phyloP scores from a whole-genome alignment of 2,329 filamentous ascomycete genomes.

The Albifimbria verrucaria region DNA sequence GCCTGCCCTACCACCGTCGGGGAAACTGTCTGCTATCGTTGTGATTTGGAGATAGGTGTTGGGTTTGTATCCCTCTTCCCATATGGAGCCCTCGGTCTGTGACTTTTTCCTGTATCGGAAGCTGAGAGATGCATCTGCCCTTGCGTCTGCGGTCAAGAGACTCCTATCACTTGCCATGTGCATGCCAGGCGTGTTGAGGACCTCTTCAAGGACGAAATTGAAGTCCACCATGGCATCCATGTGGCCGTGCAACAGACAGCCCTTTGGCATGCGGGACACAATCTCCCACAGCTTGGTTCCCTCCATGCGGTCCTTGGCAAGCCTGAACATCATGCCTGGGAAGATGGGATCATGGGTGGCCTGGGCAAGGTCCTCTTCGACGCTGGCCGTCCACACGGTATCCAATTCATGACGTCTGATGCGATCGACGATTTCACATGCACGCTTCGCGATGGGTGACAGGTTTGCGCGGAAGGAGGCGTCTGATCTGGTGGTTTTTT shows the following conservation, averaged over 20 bases:
- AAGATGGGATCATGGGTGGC: constrained; percentile 63
- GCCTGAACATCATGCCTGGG: constrained; percentile 90
- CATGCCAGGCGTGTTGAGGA: constrained; percentile 70
- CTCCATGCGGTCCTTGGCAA: constrained; percentile 85
- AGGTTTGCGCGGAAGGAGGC: constrained; percentile 67
- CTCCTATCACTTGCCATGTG: constrained; percentile 62
- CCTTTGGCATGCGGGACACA: constrained; percentile 84
- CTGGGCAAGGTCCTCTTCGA: constrained; percentile 67
- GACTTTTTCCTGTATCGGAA: constrained; percentile 59
- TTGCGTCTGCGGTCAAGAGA: constrained; percentile 51
- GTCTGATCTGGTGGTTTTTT: constrained; percentile 78
- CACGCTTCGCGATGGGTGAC: constrained; percentile 73
- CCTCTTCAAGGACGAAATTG: constrained; percentile 71
- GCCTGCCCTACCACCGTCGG: constrained; percentile 64
- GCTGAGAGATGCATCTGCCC: constrained; percentile 51
- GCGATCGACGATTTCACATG: constrained; percentile 73
- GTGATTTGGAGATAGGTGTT: constrained; percentile 55
- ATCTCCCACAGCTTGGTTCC: constrained; percentile 82
- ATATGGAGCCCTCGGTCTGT: constrained; percentile 52
- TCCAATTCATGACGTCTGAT: constrained; percentile 76
- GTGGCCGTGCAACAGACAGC: constrained; percentile 80
- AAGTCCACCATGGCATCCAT: constrained; percentile 89
- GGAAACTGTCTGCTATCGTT: constrained; percentile 70
- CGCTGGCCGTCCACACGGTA: constrained; percentile 71
- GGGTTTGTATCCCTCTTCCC: constrained; percentile 61